Conservation (phyloP, 2,329 filamentous ascomycete species). For the Pestalotiopsis sp. region DNA sequence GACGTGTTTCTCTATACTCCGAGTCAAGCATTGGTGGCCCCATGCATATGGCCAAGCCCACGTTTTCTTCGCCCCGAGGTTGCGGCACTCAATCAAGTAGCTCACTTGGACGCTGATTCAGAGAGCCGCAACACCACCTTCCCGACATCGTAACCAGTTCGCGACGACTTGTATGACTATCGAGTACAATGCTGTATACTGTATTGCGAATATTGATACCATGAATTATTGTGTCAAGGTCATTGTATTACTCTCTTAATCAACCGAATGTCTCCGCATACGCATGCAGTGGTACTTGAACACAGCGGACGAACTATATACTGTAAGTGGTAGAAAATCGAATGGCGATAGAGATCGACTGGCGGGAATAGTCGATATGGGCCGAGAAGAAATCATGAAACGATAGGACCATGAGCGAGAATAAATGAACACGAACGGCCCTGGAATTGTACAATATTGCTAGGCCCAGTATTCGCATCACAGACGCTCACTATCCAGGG, state of each 20-base stretch:
- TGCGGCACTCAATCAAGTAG: background rate
- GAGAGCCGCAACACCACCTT: slow-evolving; percentile 1
- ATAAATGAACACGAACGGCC: background rate
- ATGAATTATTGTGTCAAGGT: background rate
- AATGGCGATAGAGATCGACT: background rate
- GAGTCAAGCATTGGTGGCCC: background rate
- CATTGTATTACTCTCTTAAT: background rate
- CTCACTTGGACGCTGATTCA: background rate
- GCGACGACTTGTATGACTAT: background rate
- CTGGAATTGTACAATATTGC: background rate
- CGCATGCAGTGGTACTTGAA: background rate
- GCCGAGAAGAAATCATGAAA: background rate
- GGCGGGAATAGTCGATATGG: background rate
- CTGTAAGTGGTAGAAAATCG: background rate
- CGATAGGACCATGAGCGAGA: background rate
- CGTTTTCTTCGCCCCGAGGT: background rate
- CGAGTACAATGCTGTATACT: background rate
- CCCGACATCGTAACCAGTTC: background rate
- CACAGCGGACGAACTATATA: background rate
- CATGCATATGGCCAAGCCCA: background rate
- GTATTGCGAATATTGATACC: background rate
- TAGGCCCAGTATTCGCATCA: background rate
- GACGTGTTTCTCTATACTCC: background rate
- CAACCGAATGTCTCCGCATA: background rate
- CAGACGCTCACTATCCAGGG: background rate